Conservation (phyloP, 768 basidiomycete species). For the Leccinum truebloodii region DNA sequence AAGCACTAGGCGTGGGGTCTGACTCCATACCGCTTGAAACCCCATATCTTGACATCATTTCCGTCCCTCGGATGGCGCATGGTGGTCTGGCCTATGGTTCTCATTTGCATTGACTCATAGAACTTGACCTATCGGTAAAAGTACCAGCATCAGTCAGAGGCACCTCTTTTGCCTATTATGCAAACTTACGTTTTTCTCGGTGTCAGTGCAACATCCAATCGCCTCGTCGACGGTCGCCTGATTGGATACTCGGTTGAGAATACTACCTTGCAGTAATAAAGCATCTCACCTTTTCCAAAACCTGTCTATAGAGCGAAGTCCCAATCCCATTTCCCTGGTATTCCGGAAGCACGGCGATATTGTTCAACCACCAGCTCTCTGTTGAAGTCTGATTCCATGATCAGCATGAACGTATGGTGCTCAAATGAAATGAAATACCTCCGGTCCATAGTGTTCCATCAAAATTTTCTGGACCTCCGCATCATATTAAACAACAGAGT, state of each 20-base stretch:
- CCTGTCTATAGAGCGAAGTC: neutral
- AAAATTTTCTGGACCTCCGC: neutral
- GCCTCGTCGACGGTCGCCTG: neutral
- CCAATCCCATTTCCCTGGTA: constrained; percentile 9
- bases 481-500: neutral
- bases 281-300: constrained; percentile 3
- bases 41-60: neutral
- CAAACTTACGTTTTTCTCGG: constrained; percentile 6
- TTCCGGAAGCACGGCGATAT: neutral
- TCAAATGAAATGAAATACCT: neutral
- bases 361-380: constrained; percentile 9
- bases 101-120: constrained; percentile 2
- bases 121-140: constrained; percentile 1
- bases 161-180: neutral
- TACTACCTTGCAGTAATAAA: neutral
- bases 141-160: neutral
- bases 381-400: neutral
- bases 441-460: neutral
- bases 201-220: constrained; percentile 3
- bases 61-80: constrained; percentile 1
- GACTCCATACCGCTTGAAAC: neutral
- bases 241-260: neutral
- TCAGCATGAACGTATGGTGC: neutral
- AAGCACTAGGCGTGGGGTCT: neutral
- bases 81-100: neutral